Percentiles rank a stretch among this genome's conserved stretches.
Conservation (phyloP, 1,284 basidiomycete species). For the Ceratobasidium sp. region DNA sequence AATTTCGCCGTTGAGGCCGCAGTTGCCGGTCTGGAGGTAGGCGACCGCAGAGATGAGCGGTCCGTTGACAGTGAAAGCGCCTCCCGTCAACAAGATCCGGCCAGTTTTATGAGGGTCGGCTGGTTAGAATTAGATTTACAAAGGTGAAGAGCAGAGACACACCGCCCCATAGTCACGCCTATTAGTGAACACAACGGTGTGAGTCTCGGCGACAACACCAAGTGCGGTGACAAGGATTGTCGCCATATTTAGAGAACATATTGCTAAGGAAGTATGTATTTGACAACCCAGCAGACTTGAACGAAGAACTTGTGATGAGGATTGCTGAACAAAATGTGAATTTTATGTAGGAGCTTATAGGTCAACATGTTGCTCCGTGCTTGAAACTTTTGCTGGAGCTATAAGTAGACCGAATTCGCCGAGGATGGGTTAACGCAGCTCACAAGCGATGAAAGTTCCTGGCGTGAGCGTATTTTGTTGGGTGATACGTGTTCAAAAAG, state of each 20-base stretch:
- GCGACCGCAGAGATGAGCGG: constrained; percentile 58
- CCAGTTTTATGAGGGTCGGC: constrained; percentile 52
- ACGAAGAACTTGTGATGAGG: neutral
- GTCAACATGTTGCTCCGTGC: no score
- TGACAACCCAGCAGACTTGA: neutral
- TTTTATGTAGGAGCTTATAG: neutral
- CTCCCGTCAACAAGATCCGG: constrained; percentile 52
- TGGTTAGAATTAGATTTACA: constrained; percentile 14
- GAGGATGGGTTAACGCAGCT: neutral
- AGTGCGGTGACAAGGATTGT: neutral
- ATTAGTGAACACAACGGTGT: constrained; percentile 53
- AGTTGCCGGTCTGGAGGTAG: constrained; percentile 58
- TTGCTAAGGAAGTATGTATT: neutral
- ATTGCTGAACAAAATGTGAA: neutral
- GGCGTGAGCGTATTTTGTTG: neutral
- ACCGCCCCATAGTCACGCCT: constrained; percentile 55
- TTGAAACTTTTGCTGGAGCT: no score
- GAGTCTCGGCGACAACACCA: constrained; percentile 49
- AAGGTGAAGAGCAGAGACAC: neutral
- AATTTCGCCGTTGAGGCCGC: constrained; percentile 60
- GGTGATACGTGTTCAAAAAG: neutral
- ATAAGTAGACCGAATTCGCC: no score
- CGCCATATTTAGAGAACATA: neutral
- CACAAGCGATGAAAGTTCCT: neutral
- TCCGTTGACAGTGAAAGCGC: constrained; percentile 55